Percentiles rank a stretch among this genome's conserved stretches.
phyloP scores from a whole-genome alignment of 2,329 filamentous ascomycete species.

The Sporothrix euskadiensis region DNA sequence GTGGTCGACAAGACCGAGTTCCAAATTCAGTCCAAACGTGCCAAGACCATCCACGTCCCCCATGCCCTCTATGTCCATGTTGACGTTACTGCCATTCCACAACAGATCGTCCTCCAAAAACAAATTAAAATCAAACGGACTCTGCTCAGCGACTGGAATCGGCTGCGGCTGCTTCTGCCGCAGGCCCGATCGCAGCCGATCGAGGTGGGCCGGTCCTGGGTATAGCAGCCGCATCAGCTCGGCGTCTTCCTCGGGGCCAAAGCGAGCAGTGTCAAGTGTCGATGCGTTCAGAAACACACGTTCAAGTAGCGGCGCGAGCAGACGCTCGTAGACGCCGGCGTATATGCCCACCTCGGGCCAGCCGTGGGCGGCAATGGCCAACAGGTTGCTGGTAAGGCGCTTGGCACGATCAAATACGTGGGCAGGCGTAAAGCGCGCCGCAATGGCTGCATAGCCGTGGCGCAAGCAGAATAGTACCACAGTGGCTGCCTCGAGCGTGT shows the following conservation, averaged over 20 bases:
- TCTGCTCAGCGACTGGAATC: slow-evolving; percentile 12
- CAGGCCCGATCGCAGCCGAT: slow-evolving; percentile 25
- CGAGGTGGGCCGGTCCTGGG: slow-evolving; percentile 30
- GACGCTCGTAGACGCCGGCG: slow-evolving; percentile 32
- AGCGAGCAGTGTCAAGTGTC: slow-evolving; percentile 10
- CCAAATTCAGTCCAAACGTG: not conserved
- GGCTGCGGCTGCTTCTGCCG: slow-evolving; percentile 24
- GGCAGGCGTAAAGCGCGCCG: slow-evolving; percentile 35
- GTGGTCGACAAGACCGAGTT: not conserved
- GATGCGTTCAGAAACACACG: slow-evolving; percentile 34
- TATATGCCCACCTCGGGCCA: slow-evolving; percentile 40
- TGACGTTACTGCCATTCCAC: not conserved
- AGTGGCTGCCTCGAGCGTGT: slow-evolving; percentile 30
- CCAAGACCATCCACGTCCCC: not conserved
- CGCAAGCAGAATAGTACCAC: slow-evolving; percentile 39
- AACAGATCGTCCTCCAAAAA: slow-evolving; percentile 26
- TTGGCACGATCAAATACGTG: slow-evolving; percentile 41
- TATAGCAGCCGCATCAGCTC: slow-evolving; percentile 32
- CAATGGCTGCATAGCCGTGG: slow-evolving; percentile 38
- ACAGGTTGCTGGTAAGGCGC: slow-evolving; percentile 39
- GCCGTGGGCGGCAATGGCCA: slow-evolving; percentile 38
- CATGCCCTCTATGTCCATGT: not conserved
- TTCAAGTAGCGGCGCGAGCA: slow-evolving; percentile 39
- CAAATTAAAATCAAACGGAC: slow-evolving; percentile 30
- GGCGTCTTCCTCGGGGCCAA: slow-evolving; percentile 30